phyloP scores from a whole-genome alignment of 352 stramenopile genomes.

The Globisporangium iwayamae region DNA sequence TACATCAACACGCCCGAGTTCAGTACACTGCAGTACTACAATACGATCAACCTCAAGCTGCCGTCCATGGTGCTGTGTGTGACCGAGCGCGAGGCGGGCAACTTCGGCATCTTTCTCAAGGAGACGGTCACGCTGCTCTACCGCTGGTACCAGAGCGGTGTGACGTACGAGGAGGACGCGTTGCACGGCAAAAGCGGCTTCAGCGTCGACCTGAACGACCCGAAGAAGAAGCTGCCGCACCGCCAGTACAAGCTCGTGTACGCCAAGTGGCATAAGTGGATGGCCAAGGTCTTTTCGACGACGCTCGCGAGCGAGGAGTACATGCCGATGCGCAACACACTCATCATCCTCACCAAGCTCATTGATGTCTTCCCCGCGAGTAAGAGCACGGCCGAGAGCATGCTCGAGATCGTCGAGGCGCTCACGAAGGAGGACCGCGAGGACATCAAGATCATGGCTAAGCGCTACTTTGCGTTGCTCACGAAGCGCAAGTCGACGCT shows the following conservation, averaged over 20 bases:
- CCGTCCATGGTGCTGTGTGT: constrained; percentile 76
- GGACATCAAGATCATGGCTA: constrained; percentile 90
- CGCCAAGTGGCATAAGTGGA: constrained; percentile 67
- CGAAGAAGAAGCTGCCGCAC: constrained; percentile 52
- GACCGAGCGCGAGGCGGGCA: constrained; percentile 80
- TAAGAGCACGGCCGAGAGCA: constrained; percentile 47
- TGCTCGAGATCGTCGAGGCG: constrained; percentile 63
- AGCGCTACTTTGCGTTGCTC: constrained; percentile 79
- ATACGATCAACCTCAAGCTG: constrained; percentile 74
- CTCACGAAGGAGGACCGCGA: constrained; percentile 81
- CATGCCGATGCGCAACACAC: constrained; percentile 83
- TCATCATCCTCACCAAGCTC: constrained; percentile 87
- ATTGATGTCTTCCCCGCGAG: constrained; percentile 82
- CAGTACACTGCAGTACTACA: constrained; percentile 79
- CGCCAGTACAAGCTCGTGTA: constrained; percentile 78
- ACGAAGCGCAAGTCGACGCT: constrained; percentile 72
- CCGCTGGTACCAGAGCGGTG: constrained; percentile 77
- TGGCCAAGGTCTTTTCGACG: constrained; percentile 60
- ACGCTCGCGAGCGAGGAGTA: constrained; percentile 68
- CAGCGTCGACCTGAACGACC: constrained; percentile 65
- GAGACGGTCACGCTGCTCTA: constrained; percentile 68
- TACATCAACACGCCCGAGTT: constrained; percentile 67
- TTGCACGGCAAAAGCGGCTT: constrained; percentile 71
- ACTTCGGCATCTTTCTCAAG: constrained; percentile 86
- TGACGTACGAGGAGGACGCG: constrained; percentile 77